Base-by-base conservation (phyloP, 169 alveolate genomes). In the Besnoitia besnoiti region DNA sequence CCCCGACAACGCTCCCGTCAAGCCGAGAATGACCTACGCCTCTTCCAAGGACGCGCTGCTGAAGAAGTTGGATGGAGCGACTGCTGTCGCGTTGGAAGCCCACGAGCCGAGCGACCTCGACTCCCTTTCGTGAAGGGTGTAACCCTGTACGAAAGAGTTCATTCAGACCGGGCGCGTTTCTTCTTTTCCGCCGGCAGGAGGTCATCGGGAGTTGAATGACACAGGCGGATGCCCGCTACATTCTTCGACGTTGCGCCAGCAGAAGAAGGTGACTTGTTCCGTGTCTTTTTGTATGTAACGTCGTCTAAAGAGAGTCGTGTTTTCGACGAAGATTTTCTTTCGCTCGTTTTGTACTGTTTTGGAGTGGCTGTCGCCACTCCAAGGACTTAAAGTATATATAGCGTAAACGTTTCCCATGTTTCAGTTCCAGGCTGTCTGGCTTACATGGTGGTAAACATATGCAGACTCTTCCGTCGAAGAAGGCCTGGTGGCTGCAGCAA, bases 21-120 rank as follows among this genome's bases (percentile, higher is more conserved):
- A 95, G 94, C 95, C 94, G 42, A 91, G 95, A 42, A 95, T 95
- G 97, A 94, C 94, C 37, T 95, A 94, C 82, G 95, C 97, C 24
- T 93, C 96, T 27, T 94, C 97, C 21, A 95, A 95, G 94, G 97
- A 94, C 46, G 96, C 96, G 14, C 76, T 95, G 50, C 92, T 76
- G 61, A 94, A 95, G 94, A 90, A 89, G 79, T 61, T 95, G 67
- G 97, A 94, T 50, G 97, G 97, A 39, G 95, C 92, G 0, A 94
- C 93, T 59, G 97, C 95, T 0, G 90, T 92, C 33, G 94, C 95
- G 21, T 80, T 95, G 89, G 96, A 95, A 87, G 95, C 96, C 50
- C 95, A 95, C 89, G 97, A 95, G 84, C 82, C 73, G 49, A 47
- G 94, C 42, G 97, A 95, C 62, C 88, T 95, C 73, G 85, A 84